A percentile compares a stretch with the other conserved stretches of the same genome.
Evolutionary conservation across 441 rosid species (phyloP).

Genomic region (Populus hybrid): DNA sequence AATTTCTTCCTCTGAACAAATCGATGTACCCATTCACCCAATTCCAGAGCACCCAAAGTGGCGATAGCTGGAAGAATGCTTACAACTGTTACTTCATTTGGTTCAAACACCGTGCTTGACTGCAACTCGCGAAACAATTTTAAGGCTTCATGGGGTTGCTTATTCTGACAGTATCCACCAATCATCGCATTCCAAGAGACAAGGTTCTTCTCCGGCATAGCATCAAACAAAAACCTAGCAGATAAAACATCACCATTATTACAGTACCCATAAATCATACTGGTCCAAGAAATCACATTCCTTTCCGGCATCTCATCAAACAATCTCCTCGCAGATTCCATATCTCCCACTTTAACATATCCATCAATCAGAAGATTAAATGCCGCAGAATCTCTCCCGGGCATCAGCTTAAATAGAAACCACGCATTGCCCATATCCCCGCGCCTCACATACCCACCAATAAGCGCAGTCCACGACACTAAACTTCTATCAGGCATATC

Average conservation of each 20-base stretch:
- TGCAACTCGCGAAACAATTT: slow-evolving; percentile 55
- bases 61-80: slow-evolving; percentile 63
- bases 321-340: slow-evolving; percentile 41
- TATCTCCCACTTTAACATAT: slow-evolving; percentile 37
- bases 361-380: slow-evolving; percentile 60
- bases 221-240: slow-evolving; percentile 49
- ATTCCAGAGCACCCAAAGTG: slow-evolving; percentile 58
- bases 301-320: slow-evolving; percentile 48
- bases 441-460: slow-evolving; percentile 52
- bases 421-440: slow-evolving; percentile 45
- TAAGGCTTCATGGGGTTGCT: slow-evolving; percentile 53
- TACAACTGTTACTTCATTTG: slow-evolving; percentile 52
- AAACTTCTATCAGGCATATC: slow-evolving; percentile 69
- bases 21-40: slow-evolving; percentile 46
- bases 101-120: slow-evolving; percentile 41
- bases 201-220: slow-evolving; percentile 48
- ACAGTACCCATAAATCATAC: slow-evolving; percentile 49
- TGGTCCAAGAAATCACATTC: slow-evolving; percentile 63
- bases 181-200: slow-evolving; percentile 69
- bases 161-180: slow-evolving; percentile 50
- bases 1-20: slow-evolving; percentile 42
- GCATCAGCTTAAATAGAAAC: slow-evolving; percentile 49
- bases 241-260: slow-evolving; percentile 41
- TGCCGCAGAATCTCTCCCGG: slow-evolving; percentile 44
- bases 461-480: slow-evolving; percentile 73